A percentile compares a stretch with the other conserved stretches of the same genome.
phyloP scores from a whole-genome alignment of 106 monocot species.

The Phalaenopsis equestris region DNA sequence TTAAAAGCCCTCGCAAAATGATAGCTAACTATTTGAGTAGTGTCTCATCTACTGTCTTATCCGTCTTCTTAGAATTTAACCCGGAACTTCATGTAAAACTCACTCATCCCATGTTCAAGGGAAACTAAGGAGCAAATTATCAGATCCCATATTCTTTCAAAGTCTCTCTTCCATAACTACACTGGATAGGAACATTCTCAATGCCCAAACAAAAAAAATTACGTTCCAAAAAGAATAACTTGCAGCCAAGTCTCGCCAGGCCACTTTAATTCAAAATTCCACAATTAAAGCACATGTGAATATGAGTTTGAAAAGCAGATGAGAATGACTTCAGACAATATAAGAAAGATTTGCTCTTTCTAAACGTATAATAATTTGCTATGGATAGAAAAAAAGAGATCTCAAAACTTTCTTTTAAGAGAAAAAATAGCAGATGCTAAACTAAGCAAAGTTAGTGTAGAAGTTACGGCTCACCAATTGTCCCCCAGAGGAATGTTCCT shows the following conservation, averaged over 20 bases:
- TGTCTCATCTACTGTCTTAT: too few species aligned
- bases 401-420: neutral
- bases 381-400: too few species aligned
- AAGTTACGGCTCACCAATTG: conserved; percentile 52
- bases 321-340: neutral
- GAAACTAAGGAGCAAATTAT: too few species aligned
- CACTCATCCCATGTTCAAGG: too few species aligned
- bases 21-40: too few species aligned
- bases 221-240: neutral
- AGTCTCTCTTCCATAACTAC: neutral
- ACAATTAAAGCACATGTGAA: neutral
- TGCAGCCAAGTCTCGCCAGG: neutral
- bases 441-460: neutral
- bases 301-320: neutral
- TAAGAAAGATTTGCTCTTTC: neutral
- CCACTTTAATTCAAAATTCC: neutral
- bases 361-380: neutral
- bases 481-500: conserved; percentile 89
- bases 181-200: neutral
- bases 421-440: neutral
- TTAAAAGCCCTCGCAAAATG: too few species aligned
- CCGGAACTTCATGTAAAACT: too few species aligned
- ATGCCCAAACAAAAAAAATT: neutral
- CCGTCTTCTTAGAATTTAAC: too few species aligned
- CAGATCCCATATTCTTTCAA: neutral